Percentiles rank a stretch among this genome's conserved stretches.
Conservation (phyloP, 208 protist genomes). For the Histomonas meleagridis region DNA sequence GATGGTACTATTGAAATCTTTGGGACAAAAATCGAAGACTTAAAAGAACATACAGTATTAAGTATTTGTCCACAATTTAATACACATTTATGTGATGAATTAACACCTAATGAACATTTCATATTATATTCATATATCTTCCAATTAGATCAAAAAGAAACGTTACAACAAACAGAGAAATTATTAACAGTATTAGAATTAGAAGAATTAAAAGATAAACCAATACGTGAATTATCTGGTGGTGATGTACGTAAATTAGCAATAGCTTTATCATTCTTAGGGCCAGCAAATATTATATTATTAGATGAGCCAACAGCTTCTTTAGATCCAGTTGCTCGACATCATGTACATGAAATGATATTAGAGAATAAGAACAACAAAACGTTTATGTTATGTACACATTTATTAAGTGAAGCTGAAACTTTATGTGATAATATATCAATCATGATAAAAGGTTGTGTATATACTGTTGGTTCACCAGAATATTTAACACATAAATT, state of each 20-base stretch:
- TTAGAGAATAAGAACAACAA: background rate
- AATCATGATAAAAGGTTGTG: conserved; percentile 7
- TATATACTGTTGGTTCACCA: background rate
- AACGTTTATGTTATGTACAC: conserved; percentile 25
- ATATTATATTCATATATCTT: background rate
- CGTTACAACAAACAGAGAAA: no score
- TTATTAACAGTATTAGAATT: background rate
- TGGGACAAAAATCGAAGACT: background rate
- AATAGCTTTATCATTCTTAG: background rate
- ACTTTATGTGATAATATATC: background rate
- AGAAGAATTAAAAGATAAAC: background rate
- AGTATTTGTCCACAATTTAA: conserved; percentile 21
- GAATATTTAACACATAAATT: background rate
- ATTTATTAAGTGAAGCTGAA: conserved; percentile 8
- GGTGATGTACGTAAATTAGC: background rate
- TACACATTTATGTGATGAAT: background rate
- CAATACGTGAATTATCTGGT: background rate
- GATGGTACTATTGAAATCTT: conserved; percentile 18
- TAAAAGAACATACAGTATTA: background rate
- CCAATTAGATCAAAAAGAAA: background rate
- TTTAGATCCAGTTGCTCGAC: background rate
- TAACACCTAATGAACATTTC: background rate
- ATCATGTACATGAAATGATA: background rate
- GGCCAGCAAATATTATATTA: background rate
- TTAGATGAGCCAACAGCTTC: conserved; percentile 30